Conservation (phyloP, 2,329 filamentous ascomycete species). For the Huntiella decipiens region DNA sequence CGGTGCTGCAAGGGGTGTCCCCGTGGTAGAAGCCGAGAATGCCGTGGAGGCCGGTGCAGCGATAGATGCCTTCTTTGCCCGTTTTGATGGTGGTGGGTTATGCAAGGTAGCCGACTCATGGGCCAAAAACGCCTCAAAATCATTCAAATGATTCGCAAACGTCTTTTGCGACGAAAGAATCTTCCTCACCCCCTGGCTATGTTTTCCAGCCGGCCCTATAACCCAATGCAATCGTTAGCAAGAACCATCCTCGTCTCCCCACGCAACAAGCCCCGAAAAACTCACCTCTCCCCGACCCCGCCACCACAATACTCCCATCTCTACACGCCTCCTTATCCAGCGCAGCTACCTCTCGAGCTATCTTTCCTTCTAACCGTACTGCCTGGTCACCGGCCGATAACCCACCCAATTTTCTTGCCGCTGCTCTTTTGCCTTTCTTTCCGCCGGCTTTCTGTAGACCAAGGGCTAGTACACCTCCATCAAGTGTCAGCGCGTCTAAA, state of each 20-base stretch:
- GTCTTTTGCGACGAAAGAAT: constrained; percentile 68
- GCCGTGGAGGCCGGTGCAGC: constrained; percentile 18
- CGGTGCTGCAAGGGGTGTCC: background rate
- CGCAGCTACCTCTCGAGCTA: constrained; percentile 62
- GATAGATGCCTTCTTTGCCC: constrained; percentile 13
- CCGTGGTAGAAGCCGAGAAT: constrained; percentile 11
- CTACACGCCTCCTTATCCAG: constrained; percentile 63
- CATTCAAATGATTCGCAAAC: constrained; percentile 65
- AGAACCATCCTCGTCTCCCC: no score
- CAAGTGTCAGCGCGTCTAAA: no score
- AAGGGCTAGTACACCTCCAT: no score
- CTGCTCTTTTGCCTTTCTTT: constrained; percentile 35
- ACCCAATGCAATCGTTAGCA: no score
- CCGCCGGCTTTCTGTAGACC: constrained; percentile 26
- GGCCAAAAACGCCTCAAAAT: constrained; percentile 49
- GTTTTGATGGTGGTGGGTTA: constrained; percentile 8
- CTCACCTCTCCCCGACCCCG: constrained; percentile 30
- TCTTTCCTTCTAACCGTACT: constrained; percentile 65
- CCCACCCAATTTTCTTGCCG: constrained; percentile 36
- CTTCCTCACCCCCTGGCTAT: constrained; percentile 52
- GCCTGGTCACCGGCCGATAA: constrained; percentile 45
- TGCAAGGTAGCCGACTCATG: constrained; percentile 15
- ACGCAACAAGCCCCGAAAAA: background rate
- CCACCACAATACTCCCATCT: constrained; percentile 53
- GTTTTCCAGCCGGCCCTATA: constrained; percentile 22